Evolutionary conservation across 2,329 filamentous ascomycete species (phyloP), one percentile per base, ranked within the genome.

Genomic region (Fusarium redolens): DNA sequence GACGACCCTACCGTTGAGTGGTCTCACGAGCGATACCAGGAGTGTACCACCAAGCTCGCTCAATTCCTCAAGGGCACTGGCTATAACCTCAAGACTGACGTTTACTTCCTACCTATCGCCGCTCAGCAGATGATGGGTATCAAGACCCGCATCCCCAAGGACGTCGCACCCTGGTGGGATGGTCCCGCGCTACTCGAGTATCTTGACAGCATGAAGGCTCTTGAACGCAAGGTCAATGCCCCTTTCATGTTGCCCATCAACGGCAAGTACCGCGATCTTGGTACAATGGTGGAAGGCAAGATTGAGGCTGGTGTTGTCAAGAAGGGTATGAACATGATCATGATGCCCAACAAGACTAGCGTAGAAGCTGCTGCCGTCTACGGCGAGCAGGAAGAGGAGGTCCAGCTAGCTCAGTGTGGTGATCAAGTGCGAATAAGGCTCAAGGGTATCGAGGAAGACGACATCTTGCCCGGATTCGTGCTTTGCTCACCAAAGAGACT

Each of bases 241-340:
- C 96, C 96, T 14, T 98, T 99, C 88, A 98, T 99, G 96, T 98
- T 99, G 95, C 93, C 96, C 13, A 89, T 99, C 73, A 93, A 93
- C 72, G 94, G 94, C 83, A 99, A 99, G 85, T 99, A 98, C 86
- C 91, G 93, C 78, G 97, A 99, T 81, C 92, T 99, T 88, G 96
- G 96, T 78, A 99, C 96, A 70, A 95, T 99, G 89, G 90, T 98
- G 45, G 97, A 99, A 85, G 96, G 96, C 75, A 97, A 98, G 88
- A 93, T 99, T 74, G 96, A 99, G 83, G 93, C 95, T 22, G 96
- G 95, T 81, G 93, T 98, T 51, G 88, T 97, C 82, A 96, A 96
- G 87, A 98, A 98, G 88, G 92, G 92, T 69, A 91, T 92, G 85
- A 91, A 84, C 69, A 90, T 97, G 79, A 85, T 97, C 66, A 94